phyloP scores from a whole-genome alignment of 108 stramenopile species.

The Cyclotella kingstonii region DNA sequence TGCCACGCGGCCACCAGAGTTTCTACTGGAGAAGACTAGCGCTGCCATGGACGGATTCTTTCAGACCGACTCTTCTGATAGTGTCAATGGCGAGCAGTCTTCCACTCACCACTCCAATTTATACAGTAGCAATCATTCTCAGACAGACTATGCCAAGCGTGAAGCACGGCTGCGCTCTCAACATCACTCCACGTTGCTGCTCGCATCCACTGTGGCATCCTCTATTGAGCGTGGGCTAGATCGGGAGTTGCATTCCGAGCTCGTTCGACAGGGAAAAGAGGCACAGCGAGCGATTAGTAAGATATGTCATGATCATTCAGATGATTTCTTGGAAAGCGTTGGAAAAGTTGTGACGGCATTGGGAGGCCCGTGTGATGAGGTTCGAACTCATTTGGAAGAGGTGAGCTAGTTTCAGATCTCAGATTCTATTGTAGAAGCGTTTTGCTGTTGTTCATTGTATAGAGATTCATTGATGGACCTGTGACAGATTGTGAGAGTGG shows the following conservation, averaged over 20 bases:
- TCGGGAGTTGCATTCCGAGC: slow-evolving; percentile 74
- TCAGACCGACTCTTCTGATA: slow-evolving; percentile 4
- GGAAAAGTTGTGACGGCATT: slow-evolving; percentile 78
- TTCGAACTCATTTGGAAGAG: slow-evolving; percentile 60
- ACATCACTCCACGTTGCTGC: slow-evolving; percentile 64
- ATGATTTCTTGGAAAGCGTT: slow-evolving; percentile 79
- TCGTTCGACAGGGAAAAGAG: slow-evolving; percentile 76
- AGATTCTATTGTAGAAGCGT: slow-evolving; percentile 2
- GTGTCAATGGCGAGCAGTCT: not conserved
- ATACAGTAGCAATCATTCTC: not conserved
- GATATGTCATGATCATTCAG: slow-evolving; percentile 88
- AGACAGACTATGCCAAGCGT: slow-evolving; percentile 24
- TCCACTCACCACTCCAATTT: not conserved
- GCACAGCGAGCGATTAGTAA: slow-evolving; percentile 63
- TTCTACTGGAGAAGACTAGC: slow-evolving; percentile 14
- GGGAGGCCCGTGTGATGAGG: slow-evolving; percentile 71
- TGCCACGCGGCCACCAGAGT: slow-evolving; percentile 64
- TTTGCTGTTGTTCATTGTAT: not conserved
- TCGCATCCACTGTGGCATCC: slow-evolving; percentile 75
- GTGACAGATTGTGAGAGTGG: too few relatives aligned
- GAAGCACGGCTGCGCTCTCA: slow-evolving; percentile 25
- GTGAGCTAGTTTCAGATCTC: slow-evolving; percentile 22
- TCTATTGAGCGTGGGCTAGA: slow-evolving; percentile 83
- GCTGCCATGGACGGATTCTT: slow-evolving; percentile 1
- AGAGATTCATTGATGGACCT: too few relatives aligned